Evolutionary conservation across 768 basidiomycete genomes (phyloP), one percentile per base, ranked within the genome.

Genomic region (Pleurotus platypus): DNA sequence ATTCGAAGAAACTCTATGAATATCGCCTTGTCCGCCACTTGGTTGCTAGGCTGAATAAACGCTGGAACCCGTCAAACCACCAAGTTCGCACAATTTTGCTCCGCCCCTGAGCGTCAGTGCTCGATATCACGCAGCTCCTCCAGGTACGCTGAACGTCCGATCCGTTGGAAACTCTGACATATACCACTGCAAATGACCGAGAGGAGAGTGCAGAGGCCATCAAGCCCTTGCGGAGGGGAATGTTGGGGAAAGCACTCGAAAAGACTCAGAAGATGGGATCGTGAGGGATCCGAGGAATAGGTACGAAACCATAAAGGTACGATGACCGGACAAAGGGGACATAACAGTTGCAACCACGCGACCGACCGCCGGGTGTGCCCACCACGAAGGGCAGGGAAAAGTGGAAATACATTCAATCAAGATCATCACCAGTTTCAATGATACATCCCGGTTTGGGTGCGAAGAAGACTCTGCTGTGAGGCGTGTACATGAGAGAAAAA

Each of bases 81-180:
- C 49, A 50, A 50, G 49, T 30, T 50, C 26, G 22, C 12, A 15
- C 20, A 20, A 35, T 30, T 30, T 24, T 7, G 15, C 26, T 27
- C 20, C 49, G 49, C 15, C 49, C 49, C 49, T 50, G 49, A 50
- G 15, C 49, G 49, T 50, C 49, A 30, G 30, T 49, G 24, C 49
- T 50, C 49, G 27, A 35, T 27, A 50, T 50, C 49, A 50, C 49
- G 37, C 27, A 16, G 16, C n/a, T 16, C 46, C 20, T 8, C 46
- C 46, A 48, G 46, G 46, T 13, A 48, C 30, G 30, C 30, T 35
- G 30, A 35, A 35, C 30, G 11, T 11, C 30, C 30, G 30, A 35
- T 35, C 30, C 9, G 11, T 35, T 35, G 30, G 30, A 35, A 35
- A 11, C 30, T 35, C 30, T 35, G 30, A 35, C 30, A 11, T 35